These are phyloP conservation scores for Chrysoporthe puriensis DNA, from an alignment of 2,329 filamentous ascomycete genomes.

Conservation along the genomic window DNA sequence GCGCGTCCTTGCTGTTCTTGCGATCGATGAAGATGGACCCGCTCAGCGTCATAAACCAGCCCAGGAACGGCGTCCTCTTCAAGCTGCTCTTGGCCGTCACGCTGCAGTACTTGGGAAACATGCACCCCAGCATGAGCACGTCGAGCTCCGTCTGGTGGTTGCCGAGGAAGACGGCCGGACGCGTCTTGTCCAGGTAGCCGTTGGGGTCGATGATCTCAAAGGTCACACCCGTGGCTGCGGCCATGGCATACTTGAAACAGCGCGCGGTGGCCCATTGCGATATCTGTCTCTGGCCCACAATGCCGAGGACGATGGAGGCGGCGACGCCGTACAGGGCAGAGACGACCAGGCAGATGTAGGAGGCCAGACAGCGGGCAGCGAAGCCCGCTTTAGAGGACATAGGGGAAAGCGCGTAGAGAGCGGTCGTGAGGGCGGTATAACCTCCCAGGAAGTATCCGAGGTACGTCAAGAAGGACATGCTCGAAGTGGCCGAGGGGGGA, in stretches of 20 bases:
- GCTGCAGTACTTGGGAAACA: conserved; percentile 90
- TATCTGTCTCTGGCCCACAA: conserved; percentile 72
- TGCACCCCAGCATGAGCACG: conserved; percentile 83
- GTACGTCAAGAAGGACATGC: conserved; percentile 45
- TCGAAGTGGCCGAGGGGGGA: conserved; percentile 16
- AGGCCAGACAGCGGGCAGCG: conserved; percentile 68
- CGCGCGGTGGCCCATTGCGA: conserved; percentile 85
- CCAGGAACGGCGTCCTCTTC: conserved; percentile 79
- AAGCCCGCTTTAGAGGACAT: conserved; percentile 65
- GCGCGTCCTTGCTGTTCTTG: conserved; percentile 78
- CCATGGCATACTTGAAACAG: conserved; percentile 80
- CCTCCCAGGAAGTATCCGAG: conserved; percentile 53
- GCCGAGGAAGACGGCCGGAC: conserved; percentile 88
- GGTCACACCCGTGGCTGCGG: conserved; percentile 71
- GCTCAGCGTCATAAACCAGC: conserved; percentile 90
- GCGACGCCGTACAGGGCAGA: conserved; percentile 75
- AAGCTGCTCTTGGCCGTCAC: conserved; percentile 91
- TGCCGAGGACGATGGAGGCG: conserved; percentile 71
- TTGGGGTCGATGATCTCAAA: conserved; percentile 75
- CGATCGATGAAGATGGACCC: conserved; percentile 96
- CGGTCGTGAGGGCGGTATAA: conserved; percentile 55
- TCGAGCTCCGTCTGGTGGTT: conserved; percentile 98
- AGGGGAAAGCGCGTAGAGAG: conserved; percentile 66
- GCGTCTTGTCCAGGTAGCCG: conserved; percentile 62
- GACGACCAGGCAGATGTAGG: conserved; percentile 64